Percentiles rank a stretch among this genome's conserved stretches.
Conservation (phyloP, 1,284 basidiomycete genomes). For the Pseudozyma flocculosa region DNA sequence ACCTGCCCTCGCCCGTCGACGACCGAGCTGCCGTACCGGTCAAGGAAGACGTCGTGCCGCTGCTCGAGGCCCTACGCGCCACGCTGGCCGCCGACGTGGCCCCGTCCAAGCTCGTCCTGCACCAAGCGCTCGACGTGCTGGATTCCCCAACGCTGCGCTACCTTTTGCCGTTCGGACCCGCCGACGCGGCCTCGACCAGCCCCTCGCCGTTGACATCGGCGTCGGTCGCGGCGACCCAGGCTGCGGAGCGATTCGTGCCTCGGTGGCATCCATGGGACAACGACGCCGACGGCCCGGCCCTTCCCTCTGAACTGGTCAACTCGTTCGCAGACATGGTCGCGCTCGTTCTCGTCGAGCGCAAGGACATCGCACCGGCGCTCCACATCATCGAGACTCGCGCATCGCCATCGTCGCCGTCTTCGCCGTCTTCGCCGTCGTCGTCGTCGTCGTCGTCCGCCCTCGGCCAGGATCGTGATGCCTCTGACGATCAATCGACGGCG, state of each 20-base stretch:
- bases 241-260: slow-evolving; percentile 2
- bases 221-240: slow-evolving; percentile 9
- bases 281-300: slow-evolving; percentile 1
- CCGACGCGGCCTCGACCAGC: background rate
- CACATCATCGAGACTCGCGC: slow-evolving; percentile 14
- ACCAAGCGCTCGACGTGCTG: slow-evolving; percentile 17
- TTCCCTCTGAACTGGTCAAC: slow-evolving; percentile 14
- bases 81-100: slow-evolving; percentile 10
- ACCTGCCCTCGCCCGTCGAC: slow-evolving; percentile 26
- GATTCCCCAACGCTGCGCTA: slow-evolving; percentile 24
- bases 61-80: slow-evolving; percentile 21
- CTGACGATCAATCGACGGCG: background rate
- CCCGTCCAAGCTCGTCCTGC: slow-evolving; percentile 17
- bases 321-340: slow-evolving; percentile 24
- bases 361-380: slow-evolving; percentile 19
- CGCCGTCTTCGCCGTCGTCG: background rate
- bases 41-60: slow-evolving; percentile 4
- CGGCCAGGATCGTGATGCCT: too few relatives aligned
- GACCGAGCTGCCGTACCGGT: background rate
- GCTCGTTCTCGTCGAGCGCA: slow-evolving; percentile 25
- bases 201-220: background rate
- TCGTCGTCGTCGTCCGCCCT: background rate
- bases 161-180: slow-evolving; percentile 22
- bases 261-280: slow-evolving; percentile 34
- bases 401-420: too few relatives aligned